Evolutionary conservation across 495 filamentous ascomycete species (phyloP), one percentile per base, ranked within the genome.

Genomic region (Lasiosphaeris hirsuta): DNA sequence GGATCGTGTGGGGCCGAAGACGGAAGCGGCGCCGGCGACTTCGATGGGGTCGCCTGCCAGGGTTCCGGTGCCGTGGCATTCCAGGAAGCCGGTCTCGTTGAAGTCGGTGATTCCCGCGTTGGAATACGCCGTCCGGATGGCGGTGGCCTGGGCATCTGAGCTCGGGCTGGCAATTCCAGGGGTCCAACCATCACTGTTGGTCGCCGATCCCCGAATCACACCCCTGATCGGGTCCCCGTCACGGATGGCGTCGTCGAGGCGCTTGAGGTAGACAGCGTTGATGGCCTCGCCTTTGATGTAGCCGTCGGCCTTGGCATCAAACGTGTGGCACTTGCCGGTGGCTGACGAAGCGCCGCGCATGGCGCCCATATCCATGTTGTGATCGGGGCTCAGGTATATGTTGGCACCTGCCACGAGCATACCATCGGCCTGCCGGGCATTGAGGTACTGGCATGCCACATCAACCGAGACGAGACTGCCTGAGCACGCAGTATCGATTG

Each of bases 281-380:
- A 85, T 60, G 0, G 74, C 85, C 57, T 90, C 86, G 1, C 71
- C 86, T 10, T 84, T 70, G 0, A 64, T 78, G 65, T 84, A 89
- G 0, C 86, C 70, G 50, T 71, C 70, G 6, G 69, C 68, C 1
- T 55, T 9, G 7, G 47, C 53, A 17, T 73, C 70, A 30, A 73
- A 71, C 0, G 67, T 62, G 41, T 67, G 60, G 46, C 63, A 71
- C 37, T 18, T 36, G 11, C 47, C 47, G 4, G 23, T 15, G 3
- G 33, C 13, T 15, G 33, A 37, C 11, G 35, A 37, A 1, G 30
- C 33, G 10, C 47, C 47, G 6, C 33, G 13, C 33, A 42, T 42
- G 9, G 40, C 40, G n/a, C 40, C 40, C 40, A 42, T 42, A 17
- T 42, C 40, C 40, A 42, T 42, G 40, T 42, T 42, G 40, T 48